These are phyloP conservation scores for Cyclotella distinguenda DNA, from an alignment of 108 stramenopile species.

Conservation along the genomic window DNA sequence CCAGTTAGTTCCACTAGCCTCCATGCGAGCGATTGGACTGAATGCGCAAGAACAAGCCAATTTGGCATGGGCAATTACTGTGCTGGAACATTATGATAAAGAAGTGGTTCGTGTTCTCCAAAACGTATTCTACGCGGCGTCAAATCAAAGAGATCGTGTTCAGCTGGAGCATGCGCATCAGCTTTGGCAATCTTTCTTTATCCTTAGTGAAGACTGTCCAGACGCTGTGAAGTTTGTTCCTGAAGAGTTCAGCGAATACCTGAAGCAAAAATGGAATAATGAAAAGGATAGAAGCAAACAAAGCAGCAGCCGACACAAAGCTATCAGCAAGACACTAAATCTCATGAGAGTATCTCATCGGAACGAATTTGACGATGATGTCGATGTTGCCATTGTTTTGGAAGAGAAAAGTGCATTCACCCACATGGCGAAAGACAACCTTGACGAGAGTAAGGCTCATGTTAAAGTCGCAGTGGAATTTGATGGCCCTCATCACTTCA, in stretches of 20 bases:
- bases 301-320: conserved; percentile 75
- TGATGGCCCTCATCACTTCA: conserved; percentile 89
- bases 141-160: conserved; percentile 53
- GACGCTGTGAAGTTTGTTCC: conserved; percentile 57
- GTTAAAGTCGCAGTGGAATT: conserved; percentile 84
- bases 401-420: conserved; percentile 70
- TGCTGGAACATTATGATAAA: conserved; percentile 58
- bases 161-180: conserved; percentile 89
- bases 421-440: conserved; percentile 48
- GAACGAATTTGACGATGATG: conserved; percentile 90
- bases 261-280: conserved; percentile 63
- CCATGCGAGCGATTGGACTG: conserved; percentile 43
- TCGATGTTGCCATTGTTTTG: conserved; percentile 86
- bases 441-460: conserved; percentile 23
- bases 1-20: not conserved
- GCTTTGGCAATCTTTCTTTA: conserved; percentile 81
- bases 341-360: conserved; percentile 78
- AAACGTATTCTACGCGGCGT: conserved; percentile 54
- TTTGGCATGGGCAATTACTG: conserved; percentile 77
- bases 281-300: conserved; percentile 75
- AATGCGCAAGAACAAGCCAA: conserved; percentile 83
- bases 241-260: conserved; percentile 55
- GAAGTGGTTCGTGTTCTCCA: conserved; percentile 51
- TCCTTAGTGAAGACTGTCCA: conserved; percentile 69
- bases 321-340: conserved; percentile 69